Base-by-base conservation (phyloP, 345 rosid genomes). In the Pistacia vera region DNA sequence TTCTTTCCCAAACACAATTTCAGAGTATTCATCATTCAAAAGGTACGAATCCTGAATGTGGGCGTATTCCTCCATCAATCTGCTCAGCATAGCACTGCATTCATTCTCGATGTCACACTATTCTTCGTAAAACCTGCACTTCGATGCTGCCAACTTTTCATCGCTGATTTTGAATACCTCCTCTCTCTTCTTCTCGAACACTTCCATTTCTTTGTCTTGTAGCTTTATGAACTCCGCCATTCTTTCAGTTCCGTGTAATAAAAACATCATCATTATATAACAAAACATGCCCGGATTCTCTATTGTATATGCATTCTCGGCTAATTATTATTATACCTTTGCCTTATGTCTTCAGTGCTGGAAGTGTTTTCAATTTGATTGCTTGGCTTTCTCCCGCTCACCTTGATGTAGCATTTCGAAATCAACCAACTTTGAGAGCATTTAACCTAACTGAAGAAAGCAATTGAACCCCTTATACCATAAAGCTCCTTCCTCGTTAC, bases 401-500 rank as follows among this genome's bases (percentile, higher is more conserved):
- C 86, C 82, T 85, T 90, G 97, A 82, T 94, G 98, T 68, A 85
- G 79, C 82, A 75, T 87, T 91, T 96, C 98, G 51, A 96, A 96
- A 18, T 83, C 74, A n/a, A 81, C 48, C 28, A 38, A 28, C 56
- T 46, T 46, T 4, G 30, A 68, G 4, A 70, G 65, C 70, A 76
- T 5, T 16, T 10, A 71, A 60, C 17, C 60, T 48, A 61, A 51
- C 60, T 17, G 58, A 11, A 81, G n/a, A 57, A 46, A 55, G 68
- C 60, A 41, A 65, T 69, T 14, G 4, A 28, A 57, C 25, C 35
- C 49, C n/a, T 35, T 30, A 11, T 30, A 35, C 10, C 12, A 17
- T 54, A 28, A 69, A 69, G 48, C 61, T 17, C 17, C 54, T 69
- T 33, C 11, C 41, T 22, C 4, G 61, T n/a, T 35, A 56, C 13